Evolutionary conservation across 2,329 filamentous ascomycete genomes (phyloP), one percentile per base, ranked within the genome.

Genomic region (Aspergillus carbonarius): DNA sequence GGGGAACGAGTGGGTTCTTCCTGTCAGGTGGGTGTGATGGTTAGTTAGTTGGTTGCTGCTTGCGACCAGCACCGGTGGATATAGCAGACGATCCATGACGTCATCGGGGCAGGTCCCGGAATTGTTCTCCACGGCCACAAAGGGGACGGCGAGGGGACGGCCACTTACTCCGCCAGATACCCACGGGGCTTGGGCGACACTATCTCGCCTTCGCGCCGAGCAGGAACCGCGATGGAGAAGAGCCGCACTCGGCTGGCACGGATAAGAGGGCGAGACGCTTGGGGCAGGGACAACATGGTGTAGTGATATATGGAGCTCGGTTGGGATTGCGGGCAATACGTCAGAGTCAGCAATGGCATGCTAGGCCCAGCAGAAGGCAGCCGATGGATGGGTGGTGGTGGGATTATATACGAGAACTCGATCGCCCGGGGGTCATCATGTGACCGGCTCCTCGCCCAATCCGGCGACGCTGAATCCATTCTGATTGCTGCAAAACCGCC

Each of bases 81-180:
- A n/a, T n/a, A n/a, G 12, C 5, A 3, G 25, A 20, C 15, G 13
- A 30, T 23, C 20, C 7, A 56, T 68, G 65, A 69, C 65, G 59
- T 68, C 68, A 69, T 63, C 9, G 13, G 9, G 13, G 4, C 25
- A 27, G 37, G 23, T 27, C 51, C 51, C 25, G 34, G 47, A 27
- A 62, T 32, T 58, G 13, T 15, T 54, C 17, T 25, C 25, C 25
- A 34, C 30, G 27, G 4, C 54, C 30, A 27, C 34, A 23, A 30
- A 30, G 49, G 46, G 17, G 1, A 23, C 34, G 5, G 6, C 27
- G 27, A 30, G 27, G 27, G 27, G 27, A 30, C 20, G 25, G 15
- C 9, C 17, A 63, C 68, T 35, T 67, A 72, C 69, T 70, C 67
- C 8, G 66, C 61, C 10, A 71, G 60, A 20, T 64, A 69, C 7